These are phyloP conservation scores for Strigomonas culicis DNA, from an alignment of 208 protist genomes.

Conservation along the genomic window DNA sequence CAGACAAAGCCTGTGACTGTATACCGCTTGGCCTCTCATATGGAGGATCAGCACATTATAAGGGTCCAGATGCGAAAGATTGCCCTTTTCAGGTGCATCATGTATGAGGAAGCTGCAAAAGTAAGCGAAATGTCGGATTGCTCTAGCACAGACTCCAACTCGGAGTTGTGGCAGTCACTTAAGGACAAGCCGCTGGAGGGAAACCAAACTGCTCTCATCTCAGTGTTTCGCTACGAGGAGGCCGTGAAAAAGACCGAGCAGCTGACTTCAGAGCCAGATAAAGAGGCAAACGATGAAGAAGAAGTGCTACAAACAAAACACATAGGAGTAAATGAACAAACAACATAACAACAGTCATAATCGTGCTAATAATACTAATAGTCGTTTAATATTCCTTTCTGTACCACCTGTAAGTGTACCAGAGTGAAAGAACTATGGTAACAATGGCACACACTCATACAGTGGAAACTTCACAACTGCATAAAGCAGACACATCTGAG, in stretches of 20 bases:
- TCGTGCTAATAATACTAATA: no score
- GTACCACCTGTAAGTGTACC: no score
- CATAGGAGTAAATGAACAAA: no score
- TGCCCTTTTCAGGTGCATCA: slow-evolving; percentile 76
- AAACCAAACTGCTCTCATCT: slow-evolving; percentile 29
- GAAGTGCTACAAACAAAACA: no score
- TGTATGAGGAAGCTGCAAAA: slow-evolving; percentile 49
- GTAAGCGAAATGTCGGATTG: slow-evolving; percentile 60
- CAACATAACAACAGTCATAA: no score
- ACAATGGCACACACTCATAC: no score
- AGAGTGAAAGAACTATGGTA: no score
- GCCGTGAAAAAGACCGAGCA: slow-evolving; percentile 26
- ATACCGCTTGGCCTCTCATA: slow-evolving; percentile 90
- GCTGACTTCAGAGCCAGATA: no score
- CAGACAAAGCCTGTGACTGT: slow-evolving; percentile 96
- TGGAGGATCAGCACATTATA: slow-evolving; percentile 53
- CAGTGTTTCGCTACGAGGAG: slow-evolving; percentile 61
- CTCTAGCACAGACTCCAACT: slow-evolving; percentile 44
- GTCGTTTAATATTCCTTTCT: no score
- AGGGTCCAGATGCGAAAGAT: slow-evolving; percentile 67
- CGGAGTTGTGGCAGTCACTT: slow-evolving; percentile 55
- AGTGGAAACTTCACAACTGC: not conserved
- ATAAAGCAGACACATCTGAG: not conserved
- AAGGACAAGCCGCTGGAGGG: slow-evolving; percentile 46
- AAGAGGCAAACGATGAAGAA: no score